Percentiles rank a stretch among this genome's conserved stretches.
phyloP scores from a whole-genome alignment of 106 monocot species.

The Ottelia alismoides region DNA sequence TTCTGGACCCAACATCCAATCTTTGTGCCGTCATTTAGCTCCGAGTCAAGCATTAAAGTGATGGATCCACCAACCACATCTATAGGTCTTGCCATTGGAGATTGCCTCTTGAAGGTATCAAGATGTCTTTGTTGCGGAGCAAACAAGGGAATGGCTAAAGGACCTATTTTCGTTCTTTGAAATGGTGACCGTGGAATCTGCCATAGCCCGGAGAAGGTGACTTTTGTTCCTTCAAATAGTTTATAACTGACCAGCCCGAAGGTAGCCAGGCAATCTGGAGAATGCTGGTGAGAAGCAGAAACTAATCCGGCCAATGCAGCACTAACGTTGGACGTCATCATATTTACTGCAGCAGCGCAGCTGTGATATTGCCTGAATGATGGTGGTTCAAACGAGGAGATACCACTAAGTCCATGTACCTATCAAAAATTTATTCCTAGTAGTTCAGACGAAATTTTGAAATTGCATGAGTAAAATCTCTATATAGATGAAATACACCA shows the following conservation, averaged over 20 bases:
- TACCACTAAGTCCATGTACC: slow-evolving; percentile 6
- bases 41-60: slow-evolving; percentile 56
- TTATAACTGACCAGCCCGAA: slow-evolving; percentile 50
- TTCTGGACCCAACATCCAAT: slow-evolving; percentile 65
- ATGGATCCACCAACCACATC: slow-evolving; percentile 19
- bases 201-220: slow-evolving; percentile 44
- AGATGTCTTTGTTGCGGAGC: slow-evolving; percentile 2
- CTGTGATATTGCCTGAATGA: slow-evolving; percentile 32
- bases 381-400: slow-evolving; percentile 27
- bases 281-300: slow-evolving; percentile 9
- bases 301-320: slow-evolving; percentile 47
- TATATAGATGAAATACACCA: too few relatives aligned
- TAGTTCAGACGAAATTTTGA: too few relatives aligned
- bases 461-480: too few relatives aligned
- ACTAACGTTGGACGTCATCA: slow-evolving; percentile 28
- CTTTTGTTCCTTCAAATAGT: slow-evolving; percentile 36
- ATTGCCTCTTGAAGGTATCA: not conserved
- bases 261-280: slow-evolving; percentile 19
- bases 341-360: slow-evolving; percentile 44
- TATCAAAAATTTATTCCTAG: too few relatives aligned
- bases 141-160: slow-evolving; percentile 26
- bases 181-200: slow-evolving; percentile 18
- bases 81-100: not conserved
- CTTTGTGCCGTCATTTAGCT: slow-evolving; percentile 38
- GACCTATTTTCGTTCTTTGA: slow-evolving; percentile 20